Conservation (phyloP, 495 filamentous ascomycete species). For the Aspergillus bridgeri region DNA sequence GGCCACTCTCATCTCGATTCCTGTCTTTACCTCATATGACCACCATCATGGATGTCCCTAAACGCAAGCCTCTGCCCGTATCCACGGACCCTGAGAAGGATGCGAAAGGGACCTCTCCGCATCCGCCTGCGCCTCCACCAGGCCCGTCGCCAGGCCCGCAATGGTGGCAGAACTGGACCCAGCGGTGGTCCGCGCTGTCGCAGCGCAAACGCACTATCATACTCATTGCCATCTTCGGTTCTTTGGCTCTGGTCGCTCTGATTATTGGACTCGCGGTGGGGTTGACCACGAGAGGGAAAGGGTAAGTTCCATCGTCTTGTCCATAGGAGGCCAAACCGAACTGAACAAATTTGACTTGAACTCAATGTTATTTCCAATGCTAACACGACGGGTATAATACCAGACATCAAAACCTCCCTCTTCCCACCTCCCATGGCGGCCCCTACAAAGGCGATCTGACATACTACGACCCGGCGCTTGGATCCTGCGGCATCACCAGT, state of each 20-base stretch:
- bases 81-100: neutral
- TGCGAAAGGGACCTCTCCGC: neutral
- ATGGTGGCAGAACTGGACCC: neutral
- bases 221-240: slow-evolving; percentile 22
- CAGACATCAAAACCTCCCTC: slow-evolving; percentile 46
- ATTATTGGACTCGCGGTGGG: slow-evolving; percentile 47
- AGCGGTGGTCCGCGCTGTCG: slow-evolving; percentile 9
- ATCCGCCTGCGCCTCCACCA: neutral
- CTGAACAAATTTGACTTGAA: no score
- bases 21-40: no score
- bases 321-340: no score
- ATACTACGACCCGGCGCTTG: slow-evolving; percentile 65
- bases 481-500: slow-evolving; percentile 64
- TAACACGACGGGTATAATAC: no score
- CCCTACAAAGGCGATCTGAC: slow-evolving; percentile 65
- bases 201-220: slow-evolving; percentile 23
- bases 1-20: neutral
- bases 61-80: slow-evolving; percentile 17
- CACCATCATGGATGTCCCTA: slow-evolving; percentile 10
- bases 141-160: neutral
- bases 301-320: no score
- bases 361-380: no score
- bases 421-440: slow-evolving; percentile 48
- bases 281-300: slow-evolving; percentile 9
- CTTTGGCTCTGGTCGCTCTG: slow-evolving; percentile 39